phyloP scores from a whole-genome alignment of 2,329 filamentous ascomycete species.

The Aspergillus sp. region DNA sequence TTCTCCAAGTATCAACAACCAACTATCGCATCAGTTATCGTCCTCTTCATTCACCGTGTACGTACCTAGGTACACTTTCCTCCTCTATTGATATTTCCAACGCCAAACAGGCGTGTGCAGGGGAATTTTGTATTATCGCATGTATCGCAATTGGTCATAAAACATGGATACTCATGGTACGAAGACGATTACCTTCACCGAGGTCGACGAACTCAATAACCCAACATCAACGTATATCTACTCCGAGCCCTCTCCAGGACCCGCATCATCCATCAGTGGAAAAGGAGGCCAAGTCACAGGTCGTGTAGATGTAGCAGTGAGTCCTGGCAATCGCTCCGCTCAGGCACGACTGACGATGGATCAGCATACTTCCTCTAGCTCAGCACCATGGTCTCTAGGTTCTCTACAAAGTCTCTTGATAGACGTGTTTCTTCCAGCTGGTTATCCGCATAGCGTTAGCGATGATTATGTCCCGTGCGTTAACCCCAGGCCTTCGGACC shows the following conservation, averaged over 20 bases:
- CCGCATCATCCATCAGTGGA: not conserved
- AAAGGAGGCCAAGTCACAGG: constrained; percentile 20
- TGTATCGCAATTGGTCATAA: not conserved
- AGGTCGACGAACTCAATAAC: constrained; percentile 52
- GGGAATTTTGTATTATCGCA: not conserved
- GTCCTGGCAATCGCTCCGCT: constrained; percentile 9
- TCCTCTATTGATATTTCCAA: not conserved
- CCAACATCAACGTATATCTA: constrained; percentile 52
- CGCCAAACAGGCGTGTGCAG: not conserved
- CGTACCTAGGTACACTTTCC: too few relatives aligned
- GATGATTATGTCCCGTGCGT: constrained; percentile 73
- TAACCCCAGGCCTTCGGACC: not conserved
- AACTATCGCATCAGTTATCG: not conserved
- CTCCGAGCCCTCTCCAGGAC: constrained; percentile 26
- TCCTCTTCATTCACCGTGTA: not conserved
- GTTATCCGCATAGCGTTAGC: constrained; percentile 85
- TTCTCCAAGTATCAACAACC: not conserved
- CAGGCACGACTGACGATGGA: not conserved
- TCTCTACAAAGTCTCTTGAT: constrained; percentile 47
- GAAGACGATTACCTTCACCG: constrained; percentile 28
- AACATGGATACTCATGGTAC: constrained; percentile 15
- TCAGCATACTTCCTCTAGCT: constrained; percentile 16
- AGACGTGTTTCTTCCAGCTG: constrained; percentile 79
- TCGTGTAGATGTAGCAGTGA: constrained; percentile 48
- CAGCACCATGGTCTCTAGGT: constrained; percentile 24